These are phyloP conservation scores for Firmiana major DNA, from an alignment of 345 rosid species.

Conservation along the genomic window DNA sequence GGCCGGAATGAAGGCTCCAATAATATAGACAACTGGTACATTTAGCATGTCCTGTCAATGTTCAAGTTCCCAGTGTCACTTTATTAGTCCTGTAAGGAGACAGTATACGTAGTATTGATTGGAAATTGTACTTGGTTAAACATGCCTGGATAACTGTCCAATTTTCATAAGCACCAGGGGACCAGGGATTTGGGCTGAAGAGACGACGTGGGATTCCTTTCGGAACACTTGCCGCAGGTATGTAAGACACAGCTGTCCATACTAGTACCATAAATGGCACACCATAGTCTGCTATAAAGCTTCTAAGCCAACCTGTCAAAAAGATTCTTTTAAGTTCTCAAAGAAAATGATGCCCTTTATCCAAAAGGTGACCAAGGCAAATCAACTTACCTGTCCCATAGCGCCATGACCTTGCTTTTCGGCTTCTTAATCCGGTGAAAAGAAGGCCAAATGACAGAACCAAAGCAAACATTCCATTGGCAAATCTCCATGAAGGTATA, in stretches of 20 bases:
- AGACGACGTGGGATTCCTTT: conserved; percentile 91
- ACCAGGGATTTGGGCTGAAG: conserved; percentile 96
- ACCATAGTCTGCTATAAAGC: conserved; percentile 89
- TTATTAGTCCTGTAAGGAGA: neutral
- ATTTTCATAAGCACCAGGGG: conserved; percentile 80
- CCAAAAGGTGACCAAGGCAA: neutral
- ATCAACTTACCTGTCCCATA: conserved; percentile 69
- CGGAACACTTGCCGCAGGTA: conserved; percentile 70
- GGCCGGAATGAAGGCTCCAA: conserved; percentile 94
- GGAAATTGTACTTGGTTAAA: neutral
- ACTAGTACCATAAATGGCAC: conserved; percentile 92
- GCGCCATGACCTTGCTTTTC: conserved; percentile 93
- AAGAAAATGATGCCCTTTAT: conserved; percentile 4
- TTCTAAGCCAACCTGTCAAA: conserved; percentile 75
- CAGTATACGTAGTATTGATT: neutral
- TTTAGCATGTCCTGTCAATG: conserved; percentile 65
- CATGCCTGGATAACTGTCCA: conserved; percentile 83
- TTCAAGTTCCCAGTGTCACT: conserved; percentile 9
- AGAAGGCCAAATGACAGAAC: conserved; percentile 91
- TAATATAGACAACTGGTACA: conserved; percentile 75
- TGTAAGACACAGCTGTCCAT: conserved; percentile 89
- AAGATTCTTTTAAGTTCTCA: conserved; percentile 6
- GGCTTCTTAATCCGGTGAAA: conserved; percentile 68
- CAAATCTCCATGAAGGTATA: conserved; percentile 80
- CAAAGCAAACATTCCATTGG: conserved; percentile 93